Base-by-base conservation (phyloP, 1,284 basidiomycete genomes). In the Pseudomicrostroma phylloplanum region DNA sequence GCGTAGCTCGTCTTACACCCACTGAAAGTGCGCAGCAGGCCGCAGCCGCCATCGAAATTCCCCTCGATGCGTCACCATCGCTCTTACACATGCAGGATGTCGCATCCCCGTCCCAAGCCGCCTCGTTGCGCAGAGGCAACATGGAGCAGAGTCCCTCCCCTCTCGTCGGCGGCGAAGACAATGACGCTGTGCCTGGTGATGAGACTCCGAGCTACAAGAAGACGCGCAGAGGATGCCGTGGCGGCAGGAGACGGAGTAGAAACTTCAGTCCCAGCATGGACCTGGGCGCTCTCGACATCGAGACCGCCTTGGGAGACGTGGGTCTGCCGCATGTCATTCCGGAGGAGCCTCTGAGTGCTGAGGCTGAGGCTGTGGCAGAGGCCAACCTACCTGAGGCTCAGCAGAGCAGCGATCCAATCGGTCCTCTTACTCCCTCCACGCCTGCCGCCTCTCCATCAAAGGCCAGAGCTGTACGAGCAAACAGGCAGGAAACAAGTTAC, bases 161-260 rank as follows among this genome's bases (percentile, higher is more conserved):
- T 21, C 43, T 48, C 17, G 43, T 3, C 43, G 43, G 21, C 15
- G 43, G 43, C 43, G 43, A n/a, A 4, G 17, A n/a, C 43, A 48
- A 21, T 12, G 43, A 21, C 43, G 43, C 12, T 21, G 43, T n/a
- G 43, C 21, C 12, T 17, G 17, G 17, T 21, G 43, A 48, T 6
- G 43, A 21, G 6, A 48, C 51, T 19, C 51, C 51, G 21, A 54
- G 51, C 51, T 15, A 54, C 21, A 54, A 21, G 51, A 54, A 54
- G 51, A 54, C 51, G 21, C n/a, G 51, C n/a, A 21, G 51, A 15
- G 51, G 51, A 15, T 54, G 51, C 21, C 51, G 51, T 26, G 51
- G 51, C 21, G 51, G 51, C 2, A 54, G 51, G 51, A 54, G 51
- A 25, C 19, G 51, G 51, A 26, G 51, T 6, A 54, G 26, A 19